Base-by-base conservation (phyloP, 108 stramenopile species). In the Poteriospumella lacustris region DNA sequence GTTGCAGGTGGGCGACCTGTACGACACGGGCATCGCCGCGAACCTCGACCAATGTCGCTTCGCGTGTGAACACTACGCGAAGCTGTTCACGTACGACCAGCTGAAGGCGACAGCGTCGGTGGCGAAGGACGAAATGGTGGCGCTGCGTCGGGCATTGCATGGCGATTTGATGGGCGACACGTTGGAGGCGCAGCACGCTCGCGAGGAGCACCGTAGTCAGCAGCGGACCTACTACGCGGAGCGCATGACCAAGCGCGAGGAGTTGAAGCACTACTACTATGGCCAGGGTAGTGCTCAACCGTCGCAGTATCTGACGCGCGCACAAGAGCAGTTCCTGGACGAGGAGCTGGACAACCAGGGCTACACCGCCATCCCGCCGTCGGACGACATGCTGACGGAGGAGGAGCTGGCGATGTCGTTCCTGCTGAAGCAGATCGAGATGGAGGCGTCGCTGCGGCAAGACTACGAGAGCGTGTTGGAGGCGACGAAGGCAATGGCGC, bases 351-450 rank as follows among this genome's bases (percentile, higher is more conserved):
- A 9, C 19, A 19, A 9, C 19, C 15, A 9, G 19, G 47, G 47
- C 15, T 52, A 52, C 19, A 19, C 19, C 47, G 19, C 9, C 9
- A 9, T 52, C 47, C 9, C 15, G 15, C 9, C 9, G 19, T 9
- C 9, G 47, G 47, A 52, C 9, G 47, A 52, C 47, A 9, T 52
- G 19, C 19, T 52, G 47, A 52, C 60, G 9, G 60, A 64, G 36
- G 60, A 64, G 36, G 60, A 64, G 60, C 15, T 64, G 12, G 60
- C 36, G 12, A 64, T 64, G 60, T 64, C 60, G 3, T 64, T 34
- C 36, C 31, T 64, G 5, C 31, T 64, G 3, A 64, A 26, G 28
- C 60, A 64, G 31, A 3, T 64, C 3, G 60, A 64, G 31, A 64
- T 64, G 60, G 60, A 64, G 24, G 31, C 5, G 60, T 64, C 60